Percentiles rank a stretch among this genome's conserved stretches.
These are phyloP conservation scores for Cryptosporidium muris DNA, from an alignment of 169 alveolate genomes.

Conservation along the genomic window DNA sequence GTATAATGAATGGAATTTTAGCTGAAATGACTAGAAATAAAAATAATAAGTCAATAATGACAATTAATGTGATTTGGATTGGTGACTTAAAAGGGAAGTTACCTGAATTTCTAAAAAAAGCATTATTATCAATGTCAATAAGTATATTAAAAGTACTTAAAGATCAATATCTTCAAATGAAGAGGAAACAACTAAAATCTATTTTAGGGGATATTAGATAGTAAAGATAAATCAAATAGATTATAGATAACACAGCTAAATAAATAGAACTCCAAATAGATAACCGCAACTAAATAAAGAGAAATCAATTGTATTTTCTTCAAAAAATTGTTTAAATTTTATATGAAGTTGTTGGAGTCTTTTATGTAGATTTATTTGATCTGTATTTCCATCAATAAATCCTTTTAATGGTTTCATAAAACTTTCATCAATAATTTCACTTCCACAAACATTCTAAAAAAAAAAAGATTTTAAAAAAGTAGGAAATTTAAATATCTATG, in stretches of 20 bases:
- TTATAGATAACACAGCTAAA: not conserved
- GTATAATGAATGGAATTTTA: slow-evolving; percentile 45
- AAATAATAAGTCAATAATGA: slow-evolving; percentile 12
- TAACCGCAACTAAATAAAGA: slow-evolving; percentile 51
- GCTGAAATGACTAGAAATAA: slow-evolving; percentile 19
- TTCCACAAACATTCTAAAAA: slow-evolving; percentile 9
- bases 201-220: slow-evolving; percentile 2
- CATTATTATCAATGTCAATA: slow-evolving; percentile 31
- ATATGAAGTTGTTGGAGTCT: slow-evolving; percentile 25
- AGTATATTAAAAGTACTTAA: slow-evolving; percentile 54
- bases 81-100: slow-evolving; percentile 67
- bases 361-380: slow-evolving; percentile 23
- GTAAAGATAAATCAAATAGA: not conserved
- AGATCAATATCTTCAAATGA: slow-evolving; percentile 36
- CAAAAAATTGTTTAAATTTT: slow-evolving; percentile 31
- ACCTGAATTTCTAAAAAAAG: slow-evolving; percentile 53
- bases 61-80: slow-evolving; percentile 55
- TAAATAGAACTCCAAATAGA: slow-evolving; percentile 39
- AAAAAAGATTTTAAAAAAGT: not conserved
- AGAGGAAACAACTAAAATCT: slow-evolving; percentile 30
- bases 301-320: slow-evolving; percentile 16
- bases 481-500: not conserved
- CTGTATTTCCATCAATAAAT: slow-evolving; percentile 16
- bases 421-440: slow-evolving; percentile 12
- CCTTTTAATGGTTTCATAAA: slow-evolving; percentile 49